Base-by-base conservation (phyloP, 441 rosid species). In the Syzygium malaccense region DNA sequence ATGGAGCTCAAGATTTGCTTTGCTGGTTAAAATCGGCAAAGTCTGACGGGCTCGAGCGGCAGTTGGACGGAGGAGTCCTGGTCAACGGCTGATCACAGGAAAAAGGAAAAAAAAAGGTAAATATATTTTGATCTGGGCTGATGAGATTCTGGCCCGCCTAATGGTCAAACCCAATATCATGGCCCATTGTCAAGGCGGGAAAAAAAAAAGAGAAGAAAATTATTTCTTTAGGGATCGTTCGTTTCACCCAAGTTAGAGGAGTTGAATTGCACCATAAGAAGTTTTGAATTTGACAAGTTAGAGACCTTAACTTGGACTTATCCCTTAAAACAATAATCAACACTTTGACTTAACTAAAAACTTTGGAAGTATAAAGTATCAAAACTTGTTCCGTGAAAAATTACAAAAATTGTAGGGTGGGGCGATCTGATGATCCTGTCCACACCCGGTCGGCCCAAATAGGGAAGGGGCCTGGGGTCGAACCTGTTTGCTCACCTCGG, bases 401-500 rank as follows among this genome's bases (percentile, higher is more conserved):
- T 0, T 12, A 41, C 2, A 37, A 37, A 71, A 0, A 23, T 20
- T 2, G 17, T 37, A 71, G 18, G 83, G 0, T 12, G 5, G 3
- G 9, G 14, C 3, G 37, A 66, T 18, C 0, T 18, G 1, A 66
- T 18, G 45, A 32, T 32, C 14, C 11, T 2, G 14, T 13, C 80
- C 80, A 33, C 15, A 10, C 26, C 14, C 6, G 6, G 0, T 71
- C 1, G 0, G 9, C 5, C 9, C 1, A 20, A 37, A 20, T 3
- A 37, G 49, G 4, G 4, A 71, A 71, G 0, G 8, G 17, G 51
- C 51, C 6, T 71, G n/a, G n/a, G 51, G 2, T 68, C 0, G 0
- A 7, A 68, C 7, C 5, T n/a, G 33, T n/a, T 18, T 18, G 8
- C 14, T 68, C 14, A 8, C 7, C 25, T 66, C 0, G 13, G 2